Evolutionary conservation across 352 stramenopile species (phyloP), one percentile per base, ranked within the genome.

Genomic region (Globisporangium echinulatum): DNA sequence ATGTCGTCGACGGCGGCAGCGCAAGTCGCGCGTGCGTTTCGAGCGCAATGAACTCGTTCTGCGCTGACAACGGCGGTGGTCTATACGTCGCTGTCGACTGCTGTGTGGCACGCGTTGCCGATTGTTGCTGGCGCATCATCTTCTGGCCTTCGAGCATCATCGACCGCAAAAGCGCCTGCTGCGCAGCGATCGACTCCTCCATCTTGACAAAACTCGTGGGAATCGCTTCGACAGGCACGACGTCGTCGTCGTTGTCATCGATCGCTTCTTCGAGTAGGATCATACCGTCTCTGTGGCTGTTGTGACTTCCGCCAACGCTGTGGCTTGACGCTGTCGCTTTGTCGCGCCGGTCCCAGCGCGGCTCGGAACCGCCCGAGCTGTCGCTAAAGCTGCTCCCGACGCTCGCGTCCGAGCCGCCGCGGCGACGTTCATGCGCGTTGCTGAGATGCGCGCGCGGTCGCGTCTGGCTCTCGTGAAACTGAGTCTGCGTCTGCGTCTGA

Each of bases 111-210:
- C 39, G 17, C 46, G 47, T 33, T 33, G 25, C 25, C 38, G 47
- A 59, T 62, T 33, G 25, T 33, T 33, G 25, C 46, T 68, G 54
- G 25, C 61, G 56, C 78, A 88, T 87, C 42, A 90, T 88, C 68
- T 87, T 87, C 61, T 88, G 73, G 54, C 81, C 81, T 54, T 90
- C 77, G 63, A 85, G 70, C 60, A 87, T 75, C 76, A 90, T 88
- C 40, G 75, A 86, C 19, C 81, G 74, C 36, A 91, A 55, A 25
- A 91, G 68, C 58, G 77, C 70, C 66, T 91, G 79, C 64, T 91
- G 82, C 7, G 72, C 79, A 1, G 82, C 82, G 55, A 91, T 91
- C 59, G 83, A 80, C 61, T 91, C 75, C 63, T 91, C 79, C 82
- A 91, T 88, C 59, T 84, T 85, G 7, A 70, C 72, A 52, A 91